phyloP scores from a whole-genome alignment of 2,329 filamentous ascomycete species.

The Achaetomium macrosporum region DNA sequence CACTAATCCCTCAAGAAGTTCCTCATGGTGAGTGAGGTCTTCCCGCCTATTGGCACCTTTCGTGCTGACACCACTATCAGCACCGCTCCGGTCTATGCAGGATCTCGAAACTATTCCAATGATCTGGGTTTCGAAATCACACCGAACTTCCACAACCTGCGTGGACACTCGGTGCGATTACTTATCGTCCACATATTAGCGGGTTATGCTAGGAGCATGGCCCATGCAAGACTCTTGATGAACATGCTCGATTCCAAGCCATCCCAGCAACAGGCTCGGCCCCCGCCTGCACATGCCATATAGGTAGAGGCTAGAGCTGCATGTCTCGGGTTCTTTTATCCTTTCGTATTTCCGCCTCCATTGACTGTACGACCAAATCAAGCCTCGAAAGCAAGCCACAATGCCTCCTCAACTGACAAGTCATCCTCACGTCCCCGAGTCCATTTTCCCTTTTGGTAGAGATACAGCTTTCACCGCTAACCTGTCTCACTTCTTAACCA shows the following conservation, averaged over 20 bases:
- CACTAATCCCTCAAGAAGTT: not conserved
- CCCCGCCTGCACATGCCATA: not conserved
- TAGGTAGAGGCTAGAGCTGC: not conserved
- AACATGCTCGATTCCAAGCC: not conserved
- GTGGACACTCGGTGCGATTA: not conserved
- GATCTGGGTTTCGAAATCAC: not conserved
- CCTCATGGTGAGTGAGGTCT: not conserved
- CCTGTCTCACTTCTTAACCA: slow-evolving; percentile 10
- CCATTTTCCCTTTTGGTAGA: slow-evolving; percentile 2
- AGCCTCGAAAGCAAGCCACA: not conserved
- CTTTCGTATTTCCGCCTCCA: not conserved
- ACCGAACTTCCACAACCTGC: not conserved
- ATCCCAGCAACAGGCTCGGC: not conserved
- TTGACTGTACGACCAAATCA: not conserved
- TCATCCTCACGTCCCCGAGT: not conserved
- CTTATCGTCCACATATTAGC: too few relatives aligned
- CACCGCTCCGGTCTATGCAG: not conserved
- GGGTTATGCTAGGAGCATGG: too few relatives aligned
- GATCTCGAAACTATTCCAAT: not conserved
- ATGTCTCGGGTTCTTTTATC: not conserved
- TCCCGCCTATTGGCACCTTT: not conserved
- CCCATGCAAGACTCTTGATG: too few relatives aligned
- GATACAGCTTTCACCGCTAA: slow-evolving; percentile 13
- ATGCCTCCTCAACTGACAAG: not conserved
- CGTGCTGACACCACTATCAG: not conserved